Conservation (phyloP, 2,329 filamentous ascomycete genomes). For the Alternaria panax region DNA sequence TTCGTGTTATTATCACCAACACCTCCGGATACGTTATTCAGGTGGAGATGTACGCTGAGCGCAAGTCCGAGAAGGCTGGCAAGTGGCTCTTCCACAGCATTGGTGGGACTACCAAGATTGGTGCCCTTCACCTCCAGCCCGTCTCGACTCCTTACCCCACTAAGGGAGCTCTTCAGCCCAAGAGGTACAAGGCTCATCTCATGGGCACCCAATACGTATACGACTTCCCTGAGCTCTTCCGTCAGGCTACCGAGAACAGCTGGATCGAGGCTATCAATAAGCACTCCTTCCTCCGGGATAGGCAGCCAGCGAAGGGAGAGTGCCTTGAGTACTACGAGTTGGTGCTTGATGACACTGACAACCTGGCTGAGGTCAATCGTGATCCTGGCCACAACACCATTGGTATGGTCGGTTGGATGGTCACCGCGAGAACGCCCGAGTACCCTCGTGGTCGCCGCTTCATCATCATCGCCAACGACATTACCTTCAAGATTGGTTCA, state of each 20-base stretch:
- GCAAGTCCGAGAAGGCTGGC: conserved; percentile 91
- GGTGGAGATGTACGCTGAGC: conserved; percentile 96
- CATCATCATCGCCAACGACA: conserved; percentile 97
- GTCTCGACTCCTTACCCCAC: conserved; percentile 94
- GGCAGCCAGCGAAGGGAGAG: conserved; percentile 84
- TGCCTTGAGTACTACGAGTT: conserved; percentile 95
- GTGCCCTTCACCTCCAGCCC: conserved; percentile 90
- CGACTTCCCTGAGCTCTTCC: conserved; percentile 99
- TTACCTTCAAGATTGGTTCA: conserved; percentile 98
- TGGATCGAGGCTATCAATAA: conserved; percentile 81
- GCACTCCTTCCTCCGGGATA: conserved; percentile 75
- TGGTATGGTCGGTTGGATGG: conserved; percentile 98
- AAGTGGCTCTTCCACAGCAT: conserved; percentile 99
- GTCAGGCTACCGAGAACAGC: conserved; percentile 95
- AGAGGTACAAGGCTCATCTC: conserved; percentile 98
- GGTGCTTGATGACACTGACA: conserved; percentile 92
- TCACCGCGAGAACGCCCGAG: conserved; percentile 93
- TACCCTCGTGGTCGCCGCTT: conserved; percentile 92
- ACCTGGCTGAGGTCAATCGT: conserved; percentile 88
- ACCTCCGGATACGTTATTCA: conserved; percentile 98
- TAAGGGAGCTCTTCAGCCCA: conserved; percentile 98
- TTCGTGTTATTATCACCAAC: conserved; percentile 97
- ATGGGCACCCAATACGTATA: conserved; percentile 99
- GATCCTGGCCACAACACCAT: conserved; percentile 95
- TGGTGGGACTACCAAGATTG: conserved; percentile 92